Base-by-base conservation (phyloP, 2,329 filamentous ascomycete species). In the Remersonia thermophila region DNA sequence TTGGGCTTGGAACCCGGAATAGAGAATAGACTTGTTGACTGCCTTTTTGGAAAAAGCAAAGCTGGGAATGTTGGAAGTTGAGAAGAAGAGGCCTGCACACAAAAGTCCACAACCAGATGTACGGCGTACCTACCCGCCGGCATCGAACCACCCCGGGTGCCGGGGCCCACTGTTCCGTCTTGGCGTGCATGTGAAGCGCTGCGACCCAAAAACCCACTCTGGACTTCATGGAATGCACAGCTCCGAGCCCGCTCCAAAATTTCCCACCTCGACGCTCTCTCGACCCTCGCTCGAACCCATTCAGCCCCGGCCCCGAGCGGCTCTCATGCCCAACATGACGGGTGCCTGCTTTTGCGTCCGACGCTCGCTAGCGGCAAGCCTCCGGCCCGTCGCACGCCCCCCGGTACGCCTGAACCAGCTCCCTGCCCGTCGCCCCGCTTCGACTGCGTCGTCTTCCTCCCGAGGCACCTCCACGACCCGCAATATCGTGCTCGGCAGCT, bases 401-500 rank as follows among this genome's bases (percentile, higher is more conserved):
- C 5, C 20, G 9, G 20, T 9, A 23, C 5, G 20, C 5, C 9
- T 23, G 5, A 23, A 23, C 20, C 20, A 9, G 20, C 20, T 23
- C 20, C 33, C 31, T 33, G 30, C 37, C 3, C 49, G 38, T 25
- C 49, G 47, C 15, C 33, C 46, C 37, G 47, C 50, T 23, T 45
- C 51, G 13, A 39, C 37, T 8, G 47, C 50, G 13, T 41, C 51
- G 30, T 43, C 46, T 12, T 41, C 49, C 33, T 49, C 50, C 30
- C 51, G 49, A 41, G 43, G 39, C 18, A 41, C 51, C 26, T 55
- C 57, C 28, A 48, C 53, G 18, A 38, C 56, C 32, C 65, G 61
- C 43, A 51, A 56, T 7, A 41, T 61, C 16, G 42, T 66, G 15
- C 63, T 63, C 41, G 53, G 62, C 32, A 54, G 60, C 20, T 56